Percentiles rank a stretch among this genome's conserved stretches.
Evolutionary conservation across 345 rosid species (phyloP).

Genomic region (Gossypium mustelinum): DNA sequence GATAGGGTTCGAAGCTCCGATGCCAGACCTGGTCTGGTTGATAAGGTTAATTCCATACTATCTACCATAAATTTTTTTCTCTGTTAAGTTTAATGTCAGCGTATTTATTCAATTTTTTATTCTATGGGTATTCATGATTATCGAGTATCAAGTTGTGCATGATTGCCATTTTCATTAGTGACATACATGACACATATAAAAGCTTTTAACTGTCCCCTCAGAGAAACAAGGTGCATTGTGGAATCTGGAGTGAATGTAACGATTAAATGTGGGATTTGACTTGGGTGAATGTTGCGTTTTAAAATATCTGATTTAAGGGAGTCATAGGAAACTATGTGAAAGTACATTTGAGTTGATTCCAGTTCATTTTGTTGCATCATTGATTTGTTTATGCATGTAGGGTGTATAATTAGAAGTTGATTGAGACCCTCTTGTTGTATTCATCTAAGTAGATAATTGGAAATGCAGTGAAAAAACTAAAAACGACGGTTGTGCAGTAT

Average conservation of each 20-base stretch:
- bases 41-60: slow-evolving; percentile 47
- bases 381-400: background rate
- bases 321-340: too few relatives aligned
- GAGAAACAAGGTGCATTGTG: background rate
- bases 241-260: background rate
- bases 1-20: slow-evolving; percentile 68
- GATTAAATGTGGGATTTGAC: background rate
- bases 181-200: too few relatives aligned
- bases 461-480: background rate
- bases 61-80: background rate
- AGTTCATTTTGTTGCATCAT: background rate
- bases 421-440: background rate
- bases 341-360: background rate
- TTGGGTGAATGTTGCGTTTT: background rate
- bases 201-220: too few relatives aligned
- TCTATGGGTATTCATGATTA: background rate
- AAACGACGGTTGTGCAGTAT: background rate
- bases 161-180: background rate
- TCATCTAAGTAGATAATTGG: background rate
- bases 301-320: background rate
- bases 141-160: background rate
- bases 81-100: background rate
- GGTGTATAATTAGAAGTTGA: background rate
- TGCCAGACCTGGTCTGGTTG: slow-evolving; percentile 60
- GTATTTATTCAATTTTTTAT: too few relatives aligned